Base-by-base conservation (phyloP, 1,284 basidiomycete genomes). In the Moesziomyces antarcticus region DNA sequence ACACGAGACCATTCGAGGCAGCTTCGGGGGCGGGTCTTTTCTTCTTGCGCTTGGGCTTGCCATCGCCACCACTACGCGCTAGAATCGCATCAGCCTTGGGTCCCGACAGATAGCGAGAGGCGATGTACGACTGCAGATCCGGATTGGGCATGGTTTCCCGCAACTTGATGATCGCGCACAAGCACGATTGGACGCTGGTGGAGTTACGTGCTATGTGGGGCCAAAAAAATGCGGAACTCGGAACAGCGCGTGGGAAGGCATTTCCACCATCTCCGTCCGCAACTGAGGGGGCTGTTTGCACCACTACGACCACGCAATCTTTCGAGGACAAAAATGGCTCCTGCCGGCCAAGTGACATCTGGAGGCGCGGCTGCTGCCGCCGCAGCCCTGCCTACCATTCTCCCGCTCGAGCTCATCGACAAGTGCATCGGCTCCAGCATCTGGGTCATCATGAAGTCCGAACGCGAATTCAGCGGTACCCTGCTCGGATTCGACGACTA, bases 401-500 rank as follows among this genome's bases (percentile, higher is more conserved):
- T 83, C 2, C 81, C 82, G 9, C 73, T 83, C 50, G 84, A 84
- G 61, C 67, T 84, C 21, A 83, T 84, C 55, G 84, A 84, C 72
- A 77, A 82, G 27, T 84, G 84, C 67, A 82, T 84, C 59, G 84
- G 84, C 37, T 82, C 78, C 41, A 73, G 72, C 51, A 84, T 84
- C 64, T 84, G 84, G 84, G 83, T 84, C 37, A 75, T 84, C 43
- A 84, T 84, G 83, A 84, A 84, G 73, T 74, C 77, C 27, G 75
- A 83, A 37, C 65, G 84, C 27, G 84, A 84, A 68, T 82, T 84
- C 86, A 93, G 92, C 18, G 96, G 96, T n/a, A 98, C 91, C 3
- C 87, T 99, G 50, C 88, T 96, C 45, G 96, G 97, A 3, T 99
- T 99, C 82, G 97, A 99, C 85, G 96, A 99, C 86, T 99, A 96